Evolutionary conservation across 1,284 basidiomycete species (phyloP).

Genomic region (Irpex lacteus): DNA sequence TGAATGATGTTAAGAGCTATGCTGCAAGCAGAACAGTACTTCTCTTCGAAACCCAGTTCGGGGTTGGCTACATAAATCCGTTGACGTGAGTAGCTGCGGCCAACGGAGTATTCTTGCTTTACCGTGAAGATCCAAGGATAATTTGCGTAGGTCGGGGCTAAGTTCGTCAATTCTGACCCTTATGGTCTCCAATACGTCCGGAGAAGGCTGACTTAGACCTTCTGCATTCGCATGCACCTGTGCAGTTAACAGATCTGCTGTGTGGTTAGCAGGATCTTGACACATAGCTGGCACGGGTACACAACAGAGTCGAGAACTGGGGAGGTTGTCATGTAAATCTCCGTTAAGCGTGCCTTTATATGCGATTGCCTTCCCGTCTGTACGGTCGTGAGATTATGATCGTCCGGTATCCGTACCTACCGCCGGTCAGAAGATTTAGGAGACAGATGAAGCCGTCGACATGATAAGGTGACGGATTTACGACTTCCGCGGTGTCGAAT

Average conservation of each 20-base stretch:
- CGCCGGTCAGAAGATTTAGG: background rate
- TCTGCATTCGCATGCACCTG: background rate
- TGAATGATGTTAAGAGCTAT: background rate
- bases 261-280: background rate
- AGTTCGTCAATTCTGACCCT: background rate
- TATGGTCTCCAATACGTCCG: background rate
- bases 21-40: background rate
- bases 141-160: background rate
- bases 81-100: background rate
- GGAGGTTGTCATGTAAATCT: background rate
- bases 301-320: background rate
- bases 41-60: background rate
- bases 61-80: background rate
- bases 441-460: background rate
- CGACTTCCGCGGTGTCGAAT: background rate
- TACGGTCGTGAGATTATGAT: background rate
- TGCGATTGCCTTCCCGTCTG: background rate
- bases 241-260: background rate
- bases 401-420: background rate
- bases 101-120: background rate
- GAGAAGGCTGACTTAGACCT: background rate
- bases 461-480: background rate
- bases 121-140: background rate
- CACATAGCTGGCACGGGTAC: background rate
- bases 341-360: background rate